Evolutionary conservation across 2,329 filamentous ascomycete genomes (phyloP).

Genomic region (Beauveria sp.): DNA sequence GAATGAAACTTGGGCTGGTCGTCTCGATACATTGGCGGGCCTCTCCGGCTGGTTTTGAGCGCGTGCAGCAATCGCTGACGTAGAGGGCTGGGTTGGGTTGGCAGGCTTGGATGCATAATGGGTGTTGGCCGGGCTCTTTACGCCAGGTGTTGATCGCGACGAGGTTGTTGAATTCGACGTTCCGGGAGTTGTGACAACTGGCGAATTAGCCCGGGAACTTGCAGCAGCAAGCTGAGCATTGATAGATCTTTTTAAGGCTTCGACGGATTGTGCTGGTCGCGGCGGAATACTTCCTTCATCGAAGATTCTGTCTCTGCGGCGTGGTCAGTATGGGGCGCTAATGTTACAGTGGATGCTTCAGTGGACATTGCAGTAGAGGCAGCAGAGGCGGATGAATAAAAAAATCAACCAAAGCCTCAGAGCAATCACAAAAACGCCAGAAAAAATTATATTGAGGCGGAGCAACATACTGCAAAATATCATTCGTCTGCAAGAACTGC

Average conservation of each 20-base stretch:
- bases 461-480: constrained; percentile 51
- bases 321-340: not conserved
- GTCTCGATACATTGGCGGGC: constrained; percentile 5
- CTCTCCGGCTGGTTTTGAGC: not conserved
- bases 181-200: not conserved
- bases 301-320: constrained; percentile 32
- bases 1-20: constrained; percentile 24
- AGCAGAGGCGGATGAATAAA: constrained; percentile 17
- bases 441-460: not conserved
- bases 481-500: constrained; percentile 48
- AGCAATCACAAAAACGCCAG: constrained; percentile 10
- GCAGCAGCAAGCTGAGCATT: constrained; percentile 5
- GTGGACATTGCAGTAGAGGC: constrained; percentile 3
- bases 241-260: constrained; percentile 32
- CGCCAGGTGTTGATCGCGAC: not conserved
- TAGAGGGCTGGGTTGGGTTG: not conserved
- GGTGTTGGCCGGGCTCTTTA: constrained; percentile 2
- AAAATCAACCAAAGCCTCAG: not conserved
- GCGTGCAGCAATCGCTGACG: not conserved
- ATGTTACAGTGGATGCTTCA: constrained; percentile 10
- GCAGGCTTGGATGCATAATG: not conserved
- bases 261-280: constrained; percentile 37
- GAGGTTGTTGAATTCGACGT: not conserved
- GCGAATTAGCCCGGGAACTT: not conserved
- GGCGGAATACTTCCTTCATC: constrained; percentile 46